These are phyloP conservation scores for Yamadazyma friedrichii DNA, from an alignment of 1,139 yeast species.

Conservation along the genomic window DNA sequence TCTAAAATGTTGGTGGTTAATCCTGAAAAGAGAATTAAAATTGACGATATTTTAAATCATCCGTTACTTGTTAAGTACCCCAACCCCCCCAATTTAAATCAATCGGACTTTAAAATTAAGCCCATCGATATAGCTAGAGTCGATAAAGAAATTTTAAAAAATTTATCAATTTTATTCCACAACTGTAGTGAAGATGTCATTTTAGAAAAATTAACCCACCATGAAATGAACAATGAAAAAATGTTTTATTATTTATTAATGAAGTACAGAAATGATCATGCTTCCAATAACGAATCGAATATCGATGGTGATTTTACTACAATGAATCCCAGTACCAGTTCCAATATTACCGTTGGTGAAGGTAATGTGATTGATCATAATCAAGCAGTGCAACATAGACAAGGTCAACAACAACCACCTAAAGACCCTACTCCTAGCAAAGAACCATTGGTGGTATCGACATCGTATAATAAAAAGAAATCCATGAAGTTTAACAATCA, in stretches of 20 bases:
- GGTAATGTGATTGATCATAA: conserved; percentile 29
- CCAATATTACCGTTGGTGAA: conserved; percentile 25
- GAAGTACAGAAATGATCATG: conserved; percentile 81
- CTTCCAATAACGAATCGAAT: conserved; percentile 14
- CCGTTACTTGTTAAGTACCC: conserved; percentile 81
- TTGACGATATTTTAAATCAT: conserved; percentile 70
- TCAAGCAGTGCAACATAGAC: neutral
- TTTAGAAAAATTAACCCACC: conserved; percentile 55
- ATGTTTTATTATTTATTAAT: conserved; percentile 80
- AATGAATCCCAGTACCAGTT: conserved; percentile 15
- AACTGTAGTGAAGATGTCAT: conserved; percentile 70
- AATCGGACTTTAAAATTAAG: conserved; percentile 35
- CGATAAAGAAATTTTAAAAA: conserved; percentile 80
- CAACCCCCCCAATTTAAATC: conserved; percentile 23
- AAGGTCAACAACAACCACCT: neutral
- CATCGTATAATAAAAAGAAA: conserved; percentile 39
- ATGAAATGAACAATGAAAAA: conserved; percentile 72
- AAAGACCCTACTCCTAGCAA: neutral
- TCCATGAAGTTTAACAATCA: conserved; percentile 24
- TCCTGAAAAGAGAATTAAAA: conserved; percentile 75
- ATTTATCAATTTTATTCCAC: conserved; percentile 87
- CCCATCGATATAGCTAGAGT: conserved; percentile 59
- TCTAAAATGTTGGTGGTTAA: conserved; percentile 77
- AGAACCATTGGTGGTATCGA: conserved; percentile 27
- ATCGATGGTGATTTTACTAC: conserved; percentile 21